phyloP scores from a whole-genome alignment of 2,329 filamentous ascomycete genomes.

The Fusarium nisikadoi region DNA sequence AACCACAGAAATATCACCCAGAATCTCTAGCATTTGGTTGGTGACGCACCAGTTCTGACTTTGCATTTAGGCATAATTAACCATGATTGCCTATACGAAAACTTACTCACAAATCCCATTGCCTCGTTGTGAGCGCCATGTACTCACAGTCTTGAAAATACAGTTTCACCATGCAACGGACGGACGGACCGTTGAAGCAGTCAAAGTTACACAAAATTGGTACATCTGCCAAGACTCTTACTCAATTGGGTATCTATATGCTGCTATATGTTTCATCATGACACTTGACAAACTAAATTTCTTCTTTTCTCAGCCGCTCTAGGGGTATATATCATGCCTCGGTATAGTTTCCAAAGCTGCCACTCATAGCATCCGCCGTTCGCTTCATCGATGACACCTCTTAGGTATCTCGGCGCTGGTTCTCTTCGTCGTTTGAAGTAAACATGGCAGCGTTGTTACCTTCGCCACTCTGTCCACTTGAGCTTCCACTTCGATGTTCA shows the following conservation, averaged over 20 bases:
- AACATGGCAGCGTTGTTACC: constrained; percentile 44
- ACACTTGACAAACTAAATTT: not conserved
- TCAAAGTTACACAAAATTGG: not conserved
- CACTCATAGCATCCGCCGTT: not conserved
- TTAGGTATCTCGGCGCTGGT: constrained; percentile 42
- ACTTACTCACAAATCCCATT: not conserved
- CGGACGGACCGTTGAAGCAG: not conserved
- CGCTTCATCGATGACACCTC: not conserved
- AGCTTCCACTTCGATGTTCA: constrained; percentile 45
- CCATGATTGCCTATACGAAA: not conserved
- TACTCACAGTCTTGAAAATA: not conserved
- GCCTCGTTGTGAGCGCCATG: not conserved
- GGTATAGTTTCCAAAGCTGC: not conserved
- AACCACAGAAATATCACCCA: not conserved
- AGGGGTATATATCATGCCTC: constrained; percentile 7
- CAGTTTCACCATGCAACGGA: constrained; percentile 6
- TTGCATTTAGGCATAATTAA: not conserved
- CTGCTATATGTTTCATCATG: constrained; percentile 6
- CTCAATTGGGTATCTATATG: constrained; percentile 29
- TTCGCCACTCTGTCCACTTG: constrained; percentile 40
- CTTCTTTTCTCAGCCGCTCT: not conserved
- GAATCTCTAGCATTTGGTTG: not conserved
- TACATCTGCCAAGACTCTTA: not conserved
- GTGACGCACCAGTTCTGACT: not conserved
- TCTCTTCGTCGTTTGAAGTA: constrained; percentile 49